Evolutionary conservation across 805 yeast species (phyloP), one percentile per base, ranked within the genome.

Genomic region (Millerozyma miso): DNA sequence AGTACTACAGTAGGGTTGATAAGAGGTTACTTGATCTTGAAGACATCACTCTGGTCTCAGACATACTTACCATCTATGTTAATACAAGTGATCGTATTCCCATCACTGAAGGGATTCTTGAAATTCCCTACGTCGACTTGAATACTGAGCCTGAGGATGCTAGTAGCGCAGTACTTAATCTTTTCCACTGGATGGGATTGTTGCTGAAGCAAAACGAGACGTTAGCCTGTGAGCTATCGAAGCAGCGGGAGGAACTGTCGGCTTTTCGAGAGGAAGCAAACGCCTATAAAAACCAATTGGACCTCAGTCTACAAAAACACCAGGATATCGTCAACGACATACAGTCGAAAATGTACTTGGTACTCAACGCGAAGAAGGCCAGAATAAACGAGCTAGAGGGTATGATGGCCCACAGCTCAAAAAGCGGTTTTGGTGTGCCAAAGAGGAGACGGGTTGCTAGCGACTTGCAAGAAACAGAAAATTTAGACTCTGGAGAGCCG

Each of bases 331-430:
- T 59, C 8, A 45, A 53, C 7, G 64, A 62, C 43, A 36, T 62
- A 13, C 59, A 62, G 41, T 39, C 37, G 8, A 59, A 60, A 44
- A 63, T 63, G 38, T 55, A 56, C 29, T 53, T 50, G 35, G 45
- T 62, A 10, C 51, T 65, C 18, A 57, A 60, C 45, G 40, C 59
- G 10, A 65, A 65, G 43, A 65, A 65, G 43, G 56, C 53, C 33
- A 56, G 46, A 43, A 65, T 63, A 14, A 50, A 62, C 55, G 52
- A 59, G 31, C 56, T 67, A 31, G 40, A 47, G 16, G 38, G 23
- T 4, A 23, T 18, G 10, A 33, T 26, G 15, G 6, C 10, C 10
- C 29, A 23, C 6, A 35, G 23, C 43, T n/a, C 45, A 40, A 7
- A 41, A 42, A n/a, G n/a, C n/a, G n/a, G n/a, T n/a, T n/a, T n/a